These are phyloP conservation scores for Lactarius hatsudake DNA, from an alignment of 768 basidiomycete species.

Conservation along the genomic window DNA sequence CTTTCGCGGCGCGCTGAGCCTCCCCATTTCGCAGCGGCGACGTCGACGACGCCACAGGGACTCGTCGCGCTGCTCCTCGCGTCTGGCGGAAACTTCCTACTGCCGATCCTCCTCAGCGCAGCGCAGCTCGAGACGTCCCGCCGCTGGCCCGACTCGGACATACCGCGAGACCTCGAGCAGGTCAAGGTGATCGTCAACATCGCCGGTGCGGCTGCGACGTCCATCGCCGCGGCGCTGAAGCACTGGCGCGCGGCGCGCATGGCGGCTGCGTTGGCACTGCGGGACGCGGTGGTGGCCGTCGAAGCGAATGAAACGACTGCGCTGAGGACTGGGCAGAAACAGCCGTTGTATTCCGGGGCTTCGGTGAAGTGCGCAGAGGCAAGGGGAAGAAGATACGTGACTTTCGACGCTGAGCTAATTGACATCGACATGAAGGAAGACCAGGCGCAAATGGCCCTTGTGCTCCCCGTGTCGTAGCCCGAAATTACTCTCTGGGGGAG, in stretches of 20 bases:
- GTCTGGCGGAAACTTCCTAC: slow-evolving; percentile 13
- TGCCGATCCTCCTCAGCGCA: slow-evolving; percentile 21
- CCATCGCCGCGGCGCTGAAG: slow-evolving; percentile 18
- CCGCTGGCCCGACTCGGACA: slow-evolving; percentile 21
- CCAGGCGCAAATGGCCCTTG: slow-evolving; percentile 3
- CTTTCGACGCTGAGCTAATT: slow-evolving; percentile 13
- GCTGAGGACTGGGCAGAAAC: not conserved
- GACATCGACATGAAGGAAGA: slow-evolving; percentile 15
- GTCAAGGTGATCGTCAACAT: slow-evolving; percentile 25
- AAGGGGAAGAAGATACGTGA: not conserved
- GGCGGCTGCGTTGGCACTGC: not conserved
- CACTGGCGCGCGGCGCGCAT: slow-evolving; percentile 8
- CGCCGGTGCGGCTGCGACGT: slow-evolving; percentile 8
- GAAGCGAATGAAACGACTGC: slow-evolving; percentile 17
- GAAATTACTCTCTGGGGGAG: not conserved
- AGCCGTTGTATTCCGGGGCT: not conserved
- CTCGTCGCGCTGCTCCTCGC: slow-evolving; percentile 7
- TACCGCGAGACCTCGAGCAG: slow-evolving; percentile 16
- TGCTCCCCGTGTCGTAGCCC: slow-evolving; percentile 4
- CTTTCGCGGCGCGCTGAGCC: not conserved
- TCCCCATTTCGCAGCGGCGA: slow-evolving; percentile 2
- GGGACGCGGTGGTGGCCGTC: not conserved
- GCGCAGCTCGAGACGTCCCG: slow-evolving; percentile 22
- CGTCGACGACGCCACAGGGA: slow-evolving; percentile 13
- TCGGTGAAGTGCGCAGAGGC: not conserved